Evolutionary conservation across 345 rosid genomes (phyloP).

Genomic region (Lenwebbia sp.): DNA sequence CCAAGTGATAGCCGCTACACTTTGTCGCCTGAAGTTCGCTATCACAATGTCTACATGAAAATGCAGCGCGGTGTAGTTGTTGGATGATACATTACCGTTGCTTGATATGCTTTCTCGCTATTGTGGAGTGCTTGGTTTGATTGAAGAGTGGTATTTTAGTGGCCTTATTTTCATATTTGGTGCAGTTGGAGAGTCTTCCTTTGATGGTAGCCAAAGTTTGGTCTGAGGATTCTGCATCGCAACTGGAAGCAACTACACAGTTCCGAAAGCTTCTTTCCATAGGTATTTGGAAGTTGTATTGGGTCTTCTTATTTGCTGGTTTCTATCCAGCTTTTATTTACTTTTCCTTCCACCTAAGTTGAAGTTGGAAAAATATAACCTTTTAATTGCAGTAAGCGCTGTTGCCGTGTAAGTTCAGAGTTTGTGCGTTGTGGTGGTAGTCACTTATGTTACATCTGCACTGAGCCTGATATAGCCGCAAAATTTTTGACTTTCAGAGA

Average conservation of each 20-base stretch:
- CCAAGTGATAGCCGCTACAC: not conserved
- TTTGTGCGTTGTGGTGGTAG: not conserved
- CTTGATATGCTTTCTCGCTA: not conserved
- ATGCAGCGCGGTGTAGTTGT: not conserved
- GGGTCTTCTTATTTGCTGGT: not conserved
- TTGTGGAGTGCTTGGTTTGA: not conserved
- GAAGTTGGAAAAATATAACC: not conserved
- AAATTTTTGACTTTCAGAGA: constrained; percentile 26
- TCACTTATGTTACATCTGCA: not conserved
- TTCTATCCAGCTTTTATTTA: not conserved
- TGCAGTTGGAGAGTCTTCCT: constrained; percentile 76
- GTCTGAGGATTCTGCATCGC: constrained; percentile 40
- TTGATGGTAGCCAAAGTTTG: constrained; percentile 60
- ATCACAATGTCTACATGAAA: not conserved
- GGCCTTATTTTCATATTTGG: not conserved
- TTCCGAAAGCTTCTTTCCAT: constrained; percentile 79
- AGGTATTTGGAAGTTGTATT: constrained; percentile 20
- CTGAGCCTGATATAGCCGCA: not conserved
- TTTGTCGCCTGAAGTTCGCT: not conserved
- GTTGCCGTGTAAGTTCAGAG: not conserved
- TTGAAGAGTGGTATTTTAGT: not conserved
- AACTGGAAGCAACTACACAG: constrained; percentile 80
- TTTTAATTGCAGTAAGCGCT: not conserved
- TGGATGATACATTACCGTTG: not conserved
- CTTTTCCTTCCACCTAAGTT: not conserved